Base-by-base conservation (phyloP, 2,329 filamentous ascomycete genomes). In the Eurotiales sp. region DNA sequence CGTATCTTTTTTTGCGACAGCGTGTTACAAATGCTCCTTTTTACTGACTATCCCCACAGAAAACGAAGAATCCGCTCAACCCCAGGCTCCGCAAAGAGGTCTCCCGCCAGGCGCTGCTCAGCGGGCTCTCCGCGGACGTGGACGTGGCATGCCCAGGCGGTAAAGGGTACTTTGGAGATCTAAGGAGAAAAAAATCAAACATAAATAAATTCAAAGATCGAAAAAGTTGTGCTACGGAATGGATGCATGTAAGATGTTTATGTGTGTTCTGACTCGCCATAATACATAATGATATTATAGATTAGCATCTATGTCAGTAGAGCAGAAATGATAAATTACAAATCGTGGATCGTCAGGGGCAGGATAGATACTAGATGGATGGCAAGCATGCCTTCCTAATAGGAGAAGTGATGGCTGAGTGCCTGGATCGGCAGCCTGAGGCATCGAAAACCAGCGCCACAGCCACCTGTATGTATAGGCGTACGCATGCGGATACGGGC, bases 41-140 rank as follows among this genome's bases (percentile, higher is more conserved):
- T 55, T 19, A 44, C 39, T 47, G n/a, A 15, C 19, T 34, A 23
- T 27, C 30, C 27, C 46, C 42, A 64, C 69, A 81, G 78, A 82
- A 74, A 99, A 99, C 73, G 90, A 99, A 77, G 91, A 97, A 77
- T 95, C 89, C 64, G 81, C 85, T 62, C 78, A 84, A 70, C 87
- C 91, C 21, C 88, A 95, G 71, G 90, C 84, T 8, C 92, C 92
- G 0, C 81, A 83, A 51, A 80, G 87, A 70, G 81, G 83, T 17
- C 76, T 91, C 59, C 88, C 87, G 4, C 85, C 86, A 1, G 88
- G 87, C 59, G 91, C 92, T 19, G 91, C 92, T 10, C 92, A 97
- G 77, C 80, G 92, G 64, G 92, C 90, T 37, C 74, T 97, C 59
- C 81, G 87, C 54, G 90, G 91, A 57, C 84, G 90, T 60, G 91